Base-by-base conservation (phyloP, 805 yeast species). In the Hanseniaspora jakobsenii region DNA sequence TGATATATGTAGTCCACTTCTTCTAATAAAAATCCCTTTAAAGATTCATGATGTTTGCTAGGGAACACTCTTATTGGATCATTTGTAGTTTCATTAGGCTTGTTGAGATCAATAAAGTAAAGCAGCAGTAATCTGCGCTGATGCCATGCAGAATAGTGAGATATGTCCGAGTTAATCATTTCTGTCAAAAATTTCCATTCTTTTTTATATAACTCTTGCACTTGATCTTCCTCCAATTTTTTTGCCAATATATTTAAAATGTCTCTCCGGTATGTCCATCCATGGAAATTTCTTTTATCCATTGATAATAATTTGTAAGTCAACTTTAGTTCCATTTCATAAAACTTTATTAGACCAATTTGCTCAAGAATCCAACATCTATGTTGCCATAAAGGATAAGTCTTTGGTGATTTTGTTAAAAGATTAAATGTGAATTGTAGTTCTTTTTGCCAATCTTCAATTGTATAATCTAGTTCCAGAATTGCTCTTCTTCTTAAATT, bases 351-450 rank as follows among this genome's bases (percentile, higher is more conserved):
- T 0, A 55, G 52, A 2, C 70, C 66, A 27, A 73, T 72, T 16
- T 66, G 57, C 28, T 72, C 69, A 31, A 89, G 61, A 35, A 81
- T 71, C 97, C 98, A 91, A 9, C 72, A 63, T 29, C 98, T 67
- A 58, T 91, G 96, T 53, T 78, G 81, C 96, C 97, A 91, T 10
- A 91, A 78, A 95, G 97, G 91, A 57, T 91, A 91, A 32, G 87
- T 84, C 58, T 91, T 91, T 1, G 98, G 97, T 51, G 63, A 78
- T 46, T 67, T 61, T 44, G 72, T 72, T 52, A 91, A 61, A 51
- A 76, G 72, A 0, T 58, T 60, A 64, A 78, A 66, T 1, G 77
- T 68, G 55, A 83, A 76, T 19, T 61, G 51, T 36, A 91, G 65
- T 51, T 89, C 98, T 3, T 64, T 58, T 1, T 66, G 66, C 65